Conservation (phyloP, 2,329 filamentous ascomycete species). For the Arthrobotrys iridis region DNA sequence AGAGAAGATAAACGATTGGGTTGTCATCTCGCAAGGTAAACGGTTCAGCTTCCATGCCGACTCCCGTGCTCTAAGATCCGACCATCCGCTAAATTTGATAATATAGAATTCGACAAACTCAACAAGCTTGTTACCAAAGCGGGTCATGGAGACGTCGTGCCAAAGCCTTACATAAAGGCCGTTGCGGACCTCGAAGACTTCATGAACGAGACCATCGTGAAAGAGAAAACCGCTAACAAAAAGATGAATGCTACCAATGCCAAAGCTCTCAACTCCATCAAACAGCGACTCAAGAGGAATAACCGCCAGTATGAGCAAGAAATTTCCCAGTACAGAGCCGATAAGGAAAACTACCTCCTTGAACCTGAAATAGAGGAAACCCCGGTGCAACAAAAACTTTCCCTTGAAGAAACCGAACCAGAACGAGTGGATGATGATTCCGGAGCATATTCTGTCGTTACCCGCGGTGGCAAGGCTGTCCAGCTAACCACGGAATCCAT, state of each 20-base stretch:
- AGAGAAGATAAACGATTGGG: conserved; percentile 97
- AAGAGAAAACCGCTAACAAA: conserved; percentile 95
- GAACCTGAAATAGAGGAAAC: conserved; percentile 79
- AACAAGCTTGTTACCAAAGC: conserved; percentile 86
- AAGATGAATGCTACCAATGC: conserved; percentile 99
- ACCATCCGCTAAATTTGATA: conserved; percentile 51
- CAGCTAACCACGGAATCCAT: conserved; percentile 97
- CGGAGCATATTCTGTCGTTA: conserved; percentile 88
- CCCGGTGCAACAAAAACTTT: conserved; percentile 62
- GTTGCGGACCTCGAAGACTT: conserved; percentile 93
- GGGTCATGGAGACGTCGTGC: conserved; percentile 77
- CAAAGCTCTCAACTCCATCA: conserved; percentile 92
- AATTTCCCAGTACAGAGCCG: conserved; percentile 84
- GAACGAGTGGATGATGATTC: conserved; percentile 72
- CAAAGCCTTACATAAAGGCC: conserved; percentile 91
- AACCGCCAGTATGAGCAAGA: conserved; percentile 92
- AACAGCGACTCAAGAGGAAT: conserved; percentile 98
- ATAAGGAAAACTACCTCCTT: conserved; percentile 88
- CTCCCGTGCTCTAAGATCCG: not conserved
- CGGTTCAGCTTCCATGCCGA: not conserved
- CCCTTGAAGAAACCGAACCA: conserved; percentile 61
- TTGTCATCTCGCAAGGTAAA: conserved; percentile 84
- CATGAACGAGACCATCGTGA: conserved; percentile 91
- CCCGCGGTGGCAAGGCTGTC: conserved; percentile 85
- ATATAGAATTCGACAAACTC: conserved; percentile 88